Conservation (phyloP, 2,329 filamentous ascomycete genomes). For the Colletotrichum cereale region DNA sequence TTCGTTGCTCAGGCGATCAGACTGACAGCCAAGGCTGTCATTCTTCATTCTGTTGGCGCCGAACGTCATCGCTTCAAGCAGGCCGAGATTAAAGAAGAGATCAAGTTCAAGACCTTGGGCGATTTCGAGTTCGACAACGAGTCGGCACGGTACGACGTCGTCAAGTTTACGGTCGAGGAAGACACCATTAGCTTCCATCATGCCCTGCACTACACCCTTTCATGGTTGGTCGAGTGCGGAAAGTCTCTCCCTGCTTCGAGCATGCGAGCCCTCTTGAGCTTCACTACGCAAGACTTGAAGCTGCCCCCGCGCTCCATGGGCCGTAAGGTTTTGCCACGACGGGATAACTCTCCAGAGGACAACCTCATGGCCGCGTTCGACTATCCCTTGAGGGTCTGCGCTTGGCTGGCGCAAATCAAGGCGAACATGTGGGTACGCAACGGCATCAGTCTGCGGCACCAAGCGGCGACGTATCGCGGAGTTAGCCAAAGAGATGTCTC, state of each 20-base stretch:
- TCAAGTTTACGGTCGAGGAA: conserved; percentile 89
- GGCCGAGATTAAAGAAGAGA: conserved; percentile 88
- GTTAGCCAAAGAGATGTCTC: conserved; percentile 91
- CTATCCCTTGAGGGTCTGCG: conserved; percentile 91
- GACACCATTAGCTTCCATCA: conserved; percentile 98
- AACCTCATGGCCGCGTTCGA: conserved; percentile 91
- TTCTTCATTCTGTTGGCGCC: conserved; percentile 89
- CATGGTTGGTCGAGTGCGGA: conserved; percentile 93
- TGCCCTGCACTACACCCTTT: conserved; percentile 93
- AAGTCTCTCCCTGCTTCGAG: conserved; percentile 78
- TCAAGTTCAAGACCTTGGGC: conserved; percentile 81
- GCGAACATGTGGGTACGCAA: conserved; percentile 99
- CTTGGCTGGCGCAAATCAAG: conserved; percentile 98
- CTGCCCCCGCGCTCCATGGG: conserved; percentile 74
- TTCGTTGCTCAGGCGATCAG: conserved; percentile 79
- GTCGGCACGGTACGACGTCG: conserved; percentile 72
- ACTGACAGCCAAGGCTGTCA: conserved; percentile 83
- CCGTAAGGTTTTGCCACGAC: conserved; percentile 66
- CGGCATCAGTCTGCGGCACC: conserved; percentile 93
- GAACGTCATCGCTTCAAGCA: conserved; percentile 88
- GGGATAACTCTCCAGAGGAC: conserved; percentile 76
- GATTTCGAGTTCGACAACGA: conserved; percentile 84
- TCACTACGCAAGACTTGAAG: conserved; percentile 78
- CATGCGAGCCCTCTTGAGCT: conserved; percentile 77
- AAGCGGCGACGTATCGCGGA: conserved; percentile 92